A percentile compares a stretch with the other conserved stretches of the same genome.
Evolutionary conservation across 2,329 filamentous ascomycete species (phyloP).

Genomic region (Beauveria sp.): DNA sequence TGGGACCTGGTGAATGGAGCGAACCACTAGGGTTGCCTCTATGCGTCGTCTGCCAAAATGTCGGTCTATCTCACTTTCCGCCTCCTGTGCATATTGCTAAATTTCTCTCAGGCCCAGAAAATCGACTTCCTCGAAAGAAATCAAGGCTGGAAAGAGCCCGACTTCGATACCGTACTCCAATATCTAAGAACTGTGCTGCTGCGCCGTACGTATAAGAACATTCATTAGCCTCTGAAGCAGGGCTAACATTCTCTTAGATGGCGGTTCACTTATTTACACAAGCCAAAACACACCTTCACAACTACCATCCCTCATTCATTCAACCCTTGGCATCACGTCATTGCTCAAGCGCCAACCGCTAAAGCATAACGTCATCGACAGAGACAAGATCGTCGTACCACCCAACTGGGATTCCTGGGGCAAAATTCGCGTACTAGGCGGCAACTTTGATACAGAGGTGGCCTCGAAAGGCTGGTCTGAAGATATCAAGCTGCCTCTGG

Average conservation of each 20-base stretch:
- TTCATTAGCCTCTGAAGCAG: conserved; percentile 3
- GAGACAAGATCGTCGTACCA: conserved; percentile 89
- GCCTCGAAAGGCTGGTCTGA: conserved; percentile 80
- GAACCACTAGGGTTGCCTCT: conserved; percentile 80
- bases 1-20: conserved; percentile 89
- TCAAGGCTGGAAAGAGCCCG: conserved; percentile 88
- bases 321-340: conserved; percentile 78
- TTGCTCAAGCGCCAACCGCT: conserved; percentile 70
- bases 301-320: conserved; percentile 73
- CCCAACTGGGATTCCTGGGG: conserved; percentile 99
- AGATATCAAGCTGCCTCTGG: conserved; percentile 58
- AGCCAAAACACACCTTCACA: conserved; percentile 69
- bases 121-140: conserved; percentile 88
- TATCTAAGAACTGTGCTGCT: conserved; percentile 84
- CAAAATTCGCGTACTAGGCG: conserved; percentile 86
- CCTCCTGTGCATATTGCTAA: conserved; percentile 16
- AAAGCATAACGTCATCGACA: conserved; percentile 86
- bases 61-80: conserved; percentile 35
- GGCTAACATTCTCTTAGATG: conserved; percentile 46
- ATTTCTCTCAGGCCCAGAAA: conserved; percentile 59
- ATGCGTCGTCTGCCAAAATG: conserved; percentile 94
- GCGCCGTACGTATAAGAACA: conserved; percentile 54
- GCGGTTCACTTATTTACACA: conserved; percentile 79
- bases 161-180: conserved; percentile 93
- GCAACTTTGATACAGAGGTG: conserved; percentile 85